Base-by-base conservation (phyloP, 2,329 filamentous ascomycete species). In the Phoma sp. region DNA sequence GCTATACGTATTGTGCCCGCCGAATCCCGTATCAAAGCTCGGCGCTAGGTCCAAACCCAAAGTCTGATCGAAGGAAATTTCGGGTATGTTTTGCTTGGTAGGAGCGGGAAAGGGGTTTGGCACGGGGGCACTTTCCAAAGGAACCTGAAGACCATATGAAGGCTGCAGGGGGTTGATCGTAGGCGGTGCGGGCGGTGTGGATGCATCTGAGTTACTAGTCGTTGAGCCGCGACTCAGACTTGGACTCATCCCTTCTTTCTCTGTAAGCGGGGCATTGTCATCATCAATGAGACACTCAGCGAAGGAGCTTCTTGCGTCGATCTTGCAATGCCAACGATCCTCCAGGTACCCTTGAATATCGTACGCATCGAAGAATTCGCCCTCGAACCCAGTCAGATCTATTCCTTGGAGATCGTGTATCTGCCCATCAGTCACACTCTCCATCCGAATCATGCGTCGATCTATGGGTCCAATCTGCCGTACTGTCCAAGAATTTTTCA, bases 281-380 rank as follows among this genome's bases (percentile, higher is more conserved):
- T 71, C 68, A 5, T 72, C 59, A 7, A 70, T 25, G 2, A 63
- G 14, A 81, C 7, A 83, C 82, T 42, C 82, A 1, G 89, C 78
- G 49, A 83, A 86, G 14, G 89, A 86, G 8, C 82, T 79, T 8
- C 79, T 77, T 0, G 83, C 80, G 8, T 88, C 83, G 46, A 92
- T 85, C 40, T 78, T 70, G 27, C 91, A 83, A 4, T 86, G 86
- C 27, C 83, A 82, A 44, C 83, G 80, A 4, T 71, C 62, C 36
- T 81, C 82, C 2, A 96, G 76, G 67, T 92, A 95, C 10, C 83
- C 80, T 71, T 95, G 89, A 0, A 92, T 86, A 69, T 95, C 91
- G 55, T 90, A 83, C 0, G 86, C 77, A 66, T 95, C 90, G 62
- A 89, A 90, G 79, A 90, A 95, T 45, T 90, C 84, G 4, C 89